phyloP scores from a whole-genome alignment of 1,284 basidiomycete species.

The Sporisorium iseilematis-ciliati region DNA sequence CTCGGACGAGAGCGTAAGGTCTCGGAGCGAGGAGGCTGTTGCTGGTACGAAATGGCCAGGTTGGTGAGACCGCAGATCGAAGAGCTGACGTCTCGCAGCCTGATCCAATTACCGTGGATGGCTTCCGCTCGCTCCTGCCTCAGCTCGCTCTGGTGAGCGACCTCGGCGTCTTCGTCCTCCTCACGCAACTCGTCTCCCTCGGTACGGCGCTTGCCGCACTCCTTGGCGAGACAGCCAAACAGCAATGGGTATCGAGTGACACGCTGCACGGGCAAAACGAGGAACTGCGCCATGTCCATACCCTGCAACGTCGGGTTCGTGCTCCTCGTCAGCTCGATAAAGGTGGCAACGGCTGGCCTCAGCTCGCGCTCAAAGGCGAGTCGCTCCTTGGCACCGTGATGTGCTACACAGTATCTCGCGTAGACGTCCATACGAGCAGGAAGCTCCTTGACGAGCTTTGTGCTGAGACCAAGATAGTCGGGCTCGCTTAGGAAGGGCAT shows the following conservation, averaged over 20 bases:
- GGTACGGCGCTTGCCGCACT: conserved; percentile 16
- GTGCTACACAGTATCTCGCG: conserved; percentile 19
- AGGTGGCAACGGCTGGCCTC: conserved; percentile 15
- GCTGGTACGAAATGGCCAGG: conserved; percentile 31
- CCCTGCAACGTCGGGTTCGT: conserved; percentile 31
- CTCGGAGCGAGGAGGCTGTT: conserved; percentile 3
- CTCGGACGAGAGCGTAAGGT: neutral
- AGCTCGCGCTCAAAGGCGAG: conserved; percentile 20
- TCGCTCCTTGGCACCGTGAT: conserved; percentile 21
- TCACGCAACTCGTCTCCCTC: conserved; percentile 17
- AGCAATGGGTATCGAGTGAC: conserved; percentile 29
- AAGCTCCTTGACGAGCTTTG: conserved; percentile 17
- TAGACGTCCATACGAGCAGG: conserved; percentile 28
- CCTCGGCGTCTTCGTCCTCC: conserved; percentile 15
- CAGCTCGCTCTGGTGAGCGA: conserved; percentile 5
- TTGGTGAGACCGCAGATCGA: conserved; percentile 29
- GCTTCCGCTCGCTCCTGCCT: conserved; percentile 8
- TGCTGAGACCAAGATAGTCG: conserved; percentile 21
- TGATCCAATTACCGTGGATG: conserved; percentile 19
- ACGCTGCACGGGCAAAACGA: conserved; percentile 27
- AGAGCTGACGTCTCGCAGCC: conserved; percentile 13
- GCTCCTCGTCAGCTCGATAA: conserved; percentile 21
- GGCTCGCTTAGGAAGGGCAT: conserved; percentile 6
- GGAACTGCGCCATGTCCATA: conserved; percentile 29
- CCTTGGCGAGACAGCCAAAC: conserved; percentile 27